Conservation (phyloP, 1,284 basidiomycete genomes). For the Cystobasidium pallidum region DNA sequence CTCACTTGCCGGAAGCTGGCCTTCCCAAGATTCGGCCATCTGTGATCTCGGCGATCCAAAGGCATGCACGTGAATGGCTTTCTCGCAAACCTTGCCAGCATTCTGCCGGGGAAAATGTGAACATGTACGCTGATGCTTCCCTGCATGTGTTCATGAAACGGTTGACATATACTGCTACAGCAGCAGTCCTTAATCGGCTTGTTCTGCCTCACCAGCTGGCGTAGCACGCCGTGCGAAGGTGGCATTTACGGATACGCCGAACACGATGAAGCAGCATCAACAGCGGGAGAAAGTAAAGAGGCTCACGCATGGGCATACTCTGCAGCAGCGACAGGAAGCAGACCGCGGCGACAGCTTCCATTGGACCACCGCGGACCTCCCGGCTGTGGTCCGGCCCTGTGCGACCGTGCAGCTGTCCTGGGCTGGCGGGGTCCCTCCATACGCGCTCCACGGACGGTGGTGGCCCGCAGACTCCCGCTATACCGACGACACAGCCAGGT, state of each 20-base stretch:
- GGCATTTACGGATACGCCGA: too few species aligned
- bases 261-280: background rate
- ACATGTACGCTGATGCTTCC: too few species aligned
- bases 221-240: too few species aligned
- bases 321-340: constrained; percentile 1
- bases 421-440: constrained; percentile 4
- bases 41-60: background rate
- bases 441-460: background rate
- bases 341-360: background rate
- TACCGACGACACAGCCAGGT: background rate
- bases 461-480: background rate
- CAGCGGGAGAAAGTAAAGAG: background rate
- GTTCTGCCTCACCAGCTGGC: too few species aligned
- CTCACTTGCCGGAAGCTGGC: too few species aligned
- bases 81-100: constrained; percentile 1
- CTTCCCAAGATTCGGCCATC: too few species aligned
- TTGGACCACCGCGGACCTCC: background rate
- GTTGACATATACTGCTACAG: background rate
- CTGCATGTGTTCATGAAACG: background rate
- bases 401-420: constrained; percentile 6
- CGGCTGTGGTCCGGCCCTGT: background rate
- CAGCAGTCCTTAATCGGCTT: background rate
- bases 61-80: background rate
- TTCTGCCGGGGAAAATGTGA: too few species aligned
- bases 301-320: background rate